Conservation (phyloP, 163 green algal species). For the Chloromonas sp. region DNA sequence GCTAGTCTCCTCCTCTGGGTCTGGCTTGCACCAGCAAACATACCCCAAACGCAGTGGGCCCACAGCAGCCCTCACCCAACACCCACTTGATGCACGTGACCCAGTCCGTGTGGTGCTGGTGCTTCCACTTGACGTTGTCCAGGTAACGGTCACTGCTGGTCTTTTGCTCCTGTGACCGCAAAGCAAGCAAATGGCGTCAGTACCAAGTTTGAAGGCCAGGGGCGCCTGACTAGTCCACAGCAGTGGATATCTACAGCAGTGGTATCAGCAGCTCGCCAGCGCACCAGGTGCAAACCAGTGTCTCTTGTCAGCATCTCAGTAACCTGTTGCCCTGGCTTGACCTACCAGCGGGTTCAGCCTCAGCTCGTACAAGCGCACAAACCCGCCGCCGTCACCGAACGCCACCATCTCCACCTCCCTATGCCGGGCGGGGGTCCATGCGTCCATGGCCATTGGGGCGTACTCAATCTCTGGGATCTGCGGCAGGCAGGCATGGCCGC, state of each 20-base stretch:
- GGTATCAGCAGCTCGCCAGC: too few species aligned
- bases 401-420: constrained; percentile 45
- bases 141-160: constrained; percentile 34
- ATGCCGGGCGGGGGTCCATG: constrained; percentile 25
- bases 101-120: constrained; percentile 54
- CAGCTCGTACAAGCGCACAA: constrained; percentile 42
- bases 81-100: constrained; percentile 31
- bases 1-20: too few species aligned
- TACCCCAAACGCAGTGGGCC: too few species aligned
- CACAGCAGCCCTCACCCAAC: too few species aligned
- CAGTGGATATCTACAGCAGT: too few species aligned
- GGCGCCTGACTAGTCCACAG: too few species aligned
- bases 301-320: too few species aligned
- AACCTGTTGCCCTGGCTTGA: not conserved
- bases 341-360: constrained; percentile 17
- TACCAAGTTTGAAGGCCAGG: too few species aligned
- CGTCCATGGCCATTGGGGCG: constrained; percentile 41
- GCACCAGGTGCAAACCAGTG: too few species aligned
- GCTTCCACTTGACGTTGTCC: constrained; percentile 33
- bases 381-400: constrained; percentile 49
- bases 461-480: constrained; percentile 51
- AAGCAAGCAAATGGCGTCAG: not conserved
- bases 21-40: too few species aligned
- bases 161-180: constrained; percentile 17
- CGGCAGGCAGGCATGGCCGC: not conserved